These are phyloP conservation scores for Styphnolobium japonicum DNA, from an alignment of 306 rosid species.

Conservation along the genomic window DNA sequence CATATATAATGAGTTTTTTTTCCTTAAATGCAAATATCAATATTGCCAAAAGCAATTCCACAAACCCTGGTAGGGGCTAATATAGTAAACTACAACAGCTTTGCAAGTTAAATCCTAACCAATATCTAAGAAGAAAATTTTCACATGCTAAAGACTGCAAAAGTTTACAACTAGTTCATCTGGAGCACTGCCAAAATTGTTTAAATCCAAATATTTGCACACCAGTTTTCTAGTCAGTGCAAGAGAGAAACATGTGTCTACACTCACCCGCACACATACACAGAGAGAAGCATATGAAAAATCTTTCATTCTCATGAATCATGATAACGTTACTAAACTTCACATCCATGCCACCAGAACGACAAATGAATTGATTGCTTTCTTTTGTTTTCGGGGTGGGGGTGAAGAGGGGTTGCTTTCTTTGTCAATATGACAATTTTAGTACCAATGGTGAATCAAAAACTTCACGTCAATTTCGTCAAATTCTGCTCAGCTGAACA, in stretches of 20 bases:
- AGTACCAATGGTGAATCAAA: neutral
- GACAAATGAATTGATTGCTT: neutral
- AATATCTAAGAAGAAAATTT: neutral
- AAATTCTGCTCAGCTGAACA: neutral
- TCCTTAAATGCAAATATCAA: neutral
- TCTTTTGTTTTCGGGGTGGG: neutral
- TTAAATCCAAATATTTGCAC: neutral
- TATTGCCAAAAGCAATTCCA: neutral
- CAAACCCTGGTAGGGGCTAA: neutral
- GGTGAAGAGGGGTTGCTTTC: neutral
- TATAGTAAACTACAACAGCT: neutral
- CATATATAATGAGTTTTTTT: neutral
- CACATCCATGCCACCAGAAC: neutral
- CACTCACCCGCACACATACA: too few species aligned
- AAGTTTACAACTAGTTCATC: neutral
- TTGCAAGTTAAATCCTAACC: neutral
- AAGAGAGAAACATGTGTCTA: neutral
- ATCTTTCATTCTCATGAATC: neutral
- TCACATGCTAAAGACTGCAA: neutral
- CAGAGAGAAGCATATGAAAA: neutral
- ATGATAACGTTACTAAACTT: neutral
- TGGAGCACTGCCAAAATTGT: neutral
- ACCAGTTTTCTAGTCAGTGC: neutral
- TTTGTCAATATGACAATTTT: neutral
- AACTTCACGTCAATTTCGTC: neutral